Percentiles rank a stretch among this genome's conserved stretches.
Conservation (phyloP, 805 yeast species). For the Saturnispora sanitii region DNA sequence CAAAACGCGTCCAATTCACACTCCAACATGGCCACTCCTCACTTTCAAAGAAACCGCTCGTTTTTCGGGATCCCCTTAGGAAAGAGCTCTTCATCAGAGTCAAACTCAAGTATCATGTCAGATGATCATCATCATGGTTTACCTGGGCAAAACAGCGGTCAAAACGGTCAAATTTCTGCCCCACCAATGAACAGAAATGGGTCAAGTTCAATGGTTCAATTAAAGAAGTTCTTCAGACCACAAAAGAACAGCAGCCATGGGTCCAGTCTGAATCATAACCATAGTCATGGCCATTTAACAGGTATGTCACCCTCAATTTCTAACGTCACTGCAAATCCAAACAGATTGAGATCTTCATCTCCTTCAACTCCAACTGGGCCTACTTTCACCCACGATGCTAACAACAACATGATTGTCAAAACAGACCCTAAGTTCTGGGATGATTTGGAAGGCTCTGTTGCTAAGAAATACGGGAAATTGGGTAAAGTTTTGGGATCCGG, state of each 20-base stretch:
- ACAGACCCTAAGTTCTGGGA: slow-evolving; percentile 32
- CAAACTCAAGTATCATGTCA: slow-evolving; percentile 12
- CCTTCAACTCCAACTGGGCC: slow-evolving; percentile 21
- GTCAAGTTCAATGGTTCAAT: slow-evolving; percentile 48
- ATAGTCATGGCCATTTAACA: slow-evolving; percentile 3
- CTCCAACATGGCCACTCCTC: neutral
- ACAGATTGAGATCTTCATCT: slow-evolving; percentile 10
- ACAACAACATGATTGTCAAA: slow-evolving; percentile 32
- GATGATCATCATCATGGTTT: slow-evolving; percentile 7
- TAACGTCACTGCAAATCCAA: too few species aligned
- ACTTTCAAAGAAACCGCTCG: slow-evolving; percentile 21
- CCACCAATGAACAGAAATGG: slow-evolving; percentile 12
- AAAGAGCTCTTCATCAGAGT: slow-evolving; percentile 24
- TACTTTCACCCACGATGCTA: slow-evolving; percentile 31
- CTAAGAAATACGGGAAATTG: slow-evolving; percentile 58
- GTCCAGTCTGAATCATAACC: too few species aligned
- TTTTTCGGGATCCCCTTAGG: slow-evolving; percentile 24
- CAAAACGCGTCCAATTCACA: neutral
- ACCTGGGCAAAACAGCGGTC: slow-evolving; percentile 4
- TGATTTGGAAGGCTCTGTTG: slow-evolving; percentile 43
- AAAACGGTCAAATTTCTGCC: neutral
- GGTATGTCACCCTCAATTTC: slow-evolving; percentile 8
- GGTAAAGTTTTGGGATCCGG: slow-evolving; percentile 77
- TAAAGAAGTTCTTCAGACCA: slow-evolving; percentile 65
- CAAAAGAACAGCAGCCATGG: slow-evolving; percentile 24